Percentiles rank a stretch among this genome's conserved stretches.
These are phyloP conservation scores for Oryza officinalis DNA, from an alignment of 176 grass and related monocot species.

Conservation along the genomic window DNA sequence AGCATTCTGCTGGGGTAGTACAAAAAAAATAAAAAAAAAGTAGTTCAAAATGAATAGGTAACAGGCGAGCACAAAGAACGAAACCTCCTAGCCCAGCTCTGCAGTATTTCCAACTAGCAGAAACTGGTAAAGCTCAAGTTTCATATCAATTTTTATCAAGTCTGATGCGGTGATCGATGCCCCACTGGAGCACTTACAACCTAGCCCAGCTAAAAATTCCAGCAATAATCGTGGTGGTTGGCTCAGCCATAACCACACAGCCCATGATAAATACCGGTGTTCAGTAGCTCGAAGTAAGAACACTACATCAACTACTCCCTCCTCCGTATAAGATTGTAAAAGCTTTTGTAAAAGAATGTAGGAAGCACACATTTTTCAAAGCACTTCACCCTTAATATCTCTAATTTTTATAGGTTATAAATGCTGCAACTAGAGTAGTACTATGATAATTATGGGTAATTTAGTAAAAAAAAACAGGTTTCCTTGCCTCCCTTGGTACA, in stretches of 20 bases:
- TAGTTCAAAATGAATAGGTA: constrained; percentile 2
- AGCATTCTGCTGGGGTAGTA: not conserved
- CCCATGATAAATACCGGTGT: constrained; percentile 19
- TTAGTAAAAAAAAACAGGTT: no score
- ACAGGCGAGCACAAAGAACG: constrained; percentile 7
- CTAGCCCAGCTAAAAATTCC: constrained; percentile 9
- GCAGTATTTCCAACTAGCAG: constrained; percentile 4
- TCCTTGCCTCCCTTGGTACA: no score
- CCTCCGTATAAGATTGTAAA: no score
- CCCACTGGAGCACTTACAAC: not conserved
- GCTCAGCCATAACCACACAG: constrained; percentile 3
- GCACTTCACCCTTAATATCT: no score
- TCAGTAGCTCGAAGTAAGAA: constrained; percentile 14
- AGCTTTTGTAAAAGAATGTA: no score
- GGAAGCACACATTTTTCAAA: no score
- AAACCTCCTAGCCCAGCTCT: not conserved
- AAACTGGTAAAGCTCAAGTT: constrained; percentile 21
- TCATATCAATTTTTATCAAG: not conserved
- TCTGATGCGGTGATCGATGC: not conserved
- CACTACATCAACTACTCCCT: not conserved
- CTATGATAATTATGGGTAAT: no score
- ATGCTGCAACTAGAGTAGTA: no score
- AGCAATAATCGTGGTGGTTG: not conserved
- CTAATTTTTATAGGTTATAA: no score
- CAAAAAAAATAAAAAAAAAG: not conserved